Base-by-base conservation (phyloP, 352 stramenopile genomes). In the Blastocystis sp. region DNA sequence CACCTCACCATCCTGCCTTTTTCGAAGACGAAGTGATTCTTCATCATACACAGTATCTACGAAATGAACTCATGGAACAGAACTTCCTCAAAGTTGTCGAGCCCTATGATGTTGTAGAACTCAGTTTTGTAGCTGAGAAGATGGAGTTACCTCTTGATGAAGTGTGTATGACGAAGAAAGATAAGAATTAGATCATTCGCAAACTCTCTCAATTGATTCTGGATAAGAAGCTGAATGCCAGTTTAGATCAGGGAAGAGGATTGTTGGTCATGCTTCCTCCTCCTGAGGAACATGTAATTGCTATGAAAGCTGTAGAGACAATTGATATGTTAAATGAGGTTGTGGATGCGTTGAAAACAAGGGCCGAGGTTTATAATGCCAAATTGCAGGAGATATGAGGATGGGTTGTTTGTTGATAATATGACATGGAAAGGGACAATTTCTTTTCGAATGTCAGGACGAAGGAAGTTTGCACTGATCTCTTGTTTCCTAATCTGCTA, bases 141-240 rank as follows among this genome's bases (percentile, higher is more conserved):
- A 99, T 99, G 91, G 95, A 98, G 78, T 92, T 99, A 86, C 93
- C 95, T 21, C 29, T 93, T 46, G 87, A 88, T 52, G 24, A 67
- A 32, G 89, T 90, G 19, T 78, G n/a, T 54, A 19, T 52, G n/a
- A 7, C 63, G 66, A 37, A 29, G 14, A 11, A 1, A 74, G 9
- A 4, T 77, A 0, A 52, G 42, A 29, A 59, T 9, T 67, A 90
- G 0, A 90, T 95, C 57, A 91, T 95, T 88, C 91, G 91, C 59
- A 99, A 98, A 91, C 92, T 99, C 32, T 97, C 94, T 75, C 95
- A 98, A 91, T 99, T 99, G 96, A 98, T 99, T 88, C 90, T 99
- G 87, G 96, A 99, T 91, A 95, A 96, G 88, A 98, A 98, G 89
- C 96, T 99, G 89, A 92, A 95, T 77, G 97, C 95, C 58, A 99